These are phyloP conservation scores for Camellia oleifera DNA, from an alignment of 179 eudicot species.

Conservation along the genomic window DNA sequence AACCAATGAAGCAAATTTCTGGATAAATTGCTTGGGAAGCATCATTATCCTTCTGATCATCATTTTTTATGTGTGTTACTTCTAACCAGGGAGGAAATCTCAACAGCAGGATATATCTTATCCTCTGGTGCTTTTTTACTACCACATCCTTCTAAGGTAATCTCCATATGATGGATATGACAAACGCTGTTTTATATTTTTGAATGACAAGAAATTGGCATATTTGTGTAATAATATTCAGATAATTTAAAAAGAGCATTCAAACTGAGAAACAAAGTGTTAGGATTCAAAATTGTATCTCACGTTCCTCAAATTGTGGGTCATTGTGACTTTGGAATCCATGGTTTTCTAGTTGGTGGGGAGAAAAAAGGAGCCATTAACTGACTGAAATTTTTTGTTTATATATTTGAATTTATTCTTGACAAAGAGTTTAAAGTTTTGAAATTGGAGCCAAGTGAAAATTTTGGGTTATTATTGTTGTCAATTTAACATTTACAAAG, in stretches of 20 bases:
- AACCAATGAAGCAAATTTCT: not conserved
- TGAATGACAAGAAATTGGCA: not conserved
- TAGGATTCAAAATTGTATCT: no score
- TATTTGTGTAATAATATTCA: no score
- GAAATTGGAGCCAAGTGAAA: no score
- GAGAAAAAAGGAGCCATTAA: no score
- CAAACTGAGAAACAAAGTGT: no score
- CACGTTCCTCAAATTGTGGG: no score
- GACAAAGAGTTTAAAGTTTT: no score
- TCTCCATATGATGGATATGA: not conserved
- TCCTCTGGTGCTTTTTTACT: conserved; percentile 66
- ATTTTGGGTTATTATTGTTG: no score
- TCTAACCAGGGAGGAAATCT: conserved; percentile 32
- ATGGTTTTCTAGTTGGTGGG: no score
- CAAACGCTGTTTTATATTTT: not conserved
- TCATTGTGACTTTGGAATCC: not conserved
- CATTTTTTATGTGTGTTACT: not conserved
- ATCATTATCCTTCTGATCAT: not conserved
- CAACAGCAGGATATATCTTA: conserved; percentile 28
- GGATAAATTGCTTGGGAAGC: not conserved
- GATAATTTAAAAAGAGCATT: no score
- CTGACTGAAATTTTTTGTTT: not conserved
- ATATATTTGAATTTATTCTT: no score
- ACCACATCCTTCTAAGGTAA: conserved; percentile 55
- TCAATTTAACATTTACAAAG: no score